Conservation (phyloP, 2,329 filamentous ascomycete species). For the Seiridium cupressi region DNA sequence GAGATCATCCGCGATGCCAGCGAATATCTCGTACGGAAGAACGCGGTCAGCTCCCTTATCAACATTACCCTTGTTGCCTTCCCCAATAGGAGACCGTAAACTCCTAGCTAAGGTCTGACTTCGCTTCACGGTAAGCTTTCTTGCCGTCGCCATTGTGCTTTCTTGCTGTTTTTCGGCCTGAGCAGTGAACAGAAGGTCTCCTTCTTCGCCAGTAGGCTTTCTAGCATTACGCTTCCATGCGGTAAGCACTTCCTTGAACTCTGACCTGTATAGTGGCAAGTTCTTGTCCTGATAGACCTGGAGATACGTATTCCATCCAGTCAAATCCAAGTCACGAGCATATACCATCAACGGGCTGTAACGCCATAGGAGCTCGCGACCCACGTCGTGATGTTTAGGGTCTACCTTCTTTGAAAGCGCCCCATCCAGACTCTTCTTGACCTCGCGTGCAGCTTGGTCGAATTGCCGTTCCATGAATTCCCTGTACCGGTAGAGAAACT, state of each 20-base stretch:
- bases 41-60: slow-evolving; percentile 63
- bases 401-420: slow-evolving; percentile 68
- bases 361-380: slow-evolving; percentile 76
- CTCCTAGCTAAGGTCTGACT: slow-evolving; percentile 82
- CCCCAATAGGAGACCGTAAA: slow-evolving; percentile 66
- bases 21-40: slow-evolving; percentile 78
- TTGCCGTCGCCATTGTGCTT: slow-evolving; percentile 68
- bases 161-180: slow-evolving; percentile 84
- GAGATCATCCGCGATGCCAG: slow-evolving; percentile 76
- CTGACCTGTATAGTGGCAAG: slow-evolving; percentile 73
- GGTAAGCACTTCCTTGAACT: slow-evolving; percentile 75
- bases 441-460: slow-evolving; percentile 69
- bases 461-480: slow-evolving; percentile 83
- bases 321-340: slow-evolving; percentile 76
- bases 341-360: slow-evolving; percentile 88
- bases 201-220: slow-evolving; percentile 74
- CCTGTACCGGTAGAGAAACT: slow-evolving; percentile 76
- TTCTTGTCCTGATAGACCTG: slow-evolving; percentile 78
- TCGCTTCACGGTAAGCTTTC: slow-evolving; percentile 90
- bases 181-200: slow-evolving; percentile 83
- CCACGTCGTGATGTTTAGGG: slow-evolving; percentile 65
- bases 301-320: slow-evolving; percentile 79
- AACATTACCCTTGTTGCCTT: slow-evolving; percentile 49
- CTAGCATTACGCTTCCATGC: slow-evolving; percentile 79
- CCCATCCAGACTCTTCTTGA: slow-evolving; percentile 61